phyloP scores from a whole-genome alignment of 768 basidiomycete genomes.

The Termitomyces titanicus region DNA sequence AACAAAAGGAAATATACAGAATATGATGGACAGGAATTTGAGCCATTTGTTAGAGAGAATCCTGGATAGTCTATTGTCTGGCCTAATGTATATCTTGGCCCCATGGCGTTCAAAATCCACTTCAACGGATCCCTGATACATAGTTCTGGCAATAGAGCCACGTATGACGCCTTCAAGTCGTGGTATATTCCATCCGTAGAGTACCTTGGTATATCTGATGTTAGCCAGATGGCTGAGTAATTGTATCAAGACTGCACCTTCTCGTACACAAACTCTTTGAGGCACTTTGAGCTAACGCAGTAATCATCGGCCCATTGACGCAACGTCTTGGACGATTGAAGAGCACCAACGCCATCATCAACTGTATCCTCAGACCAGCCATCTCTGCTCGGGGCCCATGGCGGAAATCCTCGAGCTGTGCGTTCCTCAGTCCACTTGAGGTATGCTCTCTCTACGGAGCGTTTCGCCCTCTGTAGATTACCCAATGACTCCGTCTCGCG shows the following conservation, averaged over 20 bases:
- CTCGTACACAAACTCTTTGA: slow-evolving; percentile 77
- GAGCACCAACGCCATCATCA: slow-evolving; percentile 10
- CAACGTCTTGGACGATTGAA: slow-evolving; percentile 58
- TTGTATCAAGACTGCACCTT: slow-evolving; percentile 41
- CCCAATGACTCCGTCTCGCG: slow-evolving; percentile 42
- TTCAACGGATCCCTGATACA: slow-evolving; percentile 41
- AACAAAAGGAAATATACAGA: slow-evolving; percentile 74
- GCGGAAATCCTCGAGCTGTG: slow-evolving; percentile 43
- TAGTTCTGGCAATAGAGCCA: slow-evolving; percentile 39
- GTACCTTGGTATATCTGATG: slow-evolving; percentile 21
- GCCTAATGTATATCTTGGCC: slow-evolving; percentile 58
- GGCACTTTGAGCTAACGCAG: slow-evolving; percentile 60
- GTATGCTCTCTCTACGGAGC: slow-evolving; percentile 36
- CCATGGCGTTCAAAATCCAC: slow-evolving; percentile 48
- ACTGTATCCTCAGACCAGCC: slow-evolving; percentile 13
- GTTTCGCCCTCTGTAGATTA: slow-evolving; percentile 31
- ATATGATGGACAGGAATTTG: slow-evolving; percentile 62
- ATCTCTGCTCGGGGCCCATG: slow-evolving; percentile 32
- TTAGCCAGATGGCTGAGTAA: not conserved
- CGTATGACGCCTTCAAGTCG: slow-evolving; percentile 35
- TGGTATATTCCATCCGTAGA: slow-evolving; percentile 47
- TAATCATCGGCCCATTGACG: slow-evolving; percentile 84
- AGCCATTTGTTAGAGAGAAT: slow-evolving; percentile 70
- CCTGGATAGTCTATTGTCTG: slow-evolving; percentile 62
- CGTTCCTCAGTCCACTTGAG: slow-evolving; percentile 44